Evolutionary conservation across 139 green algal genomes (phyloP), one percentile per base, ranked within the genome.

Genomic region (Astrephomene gubernaculifera): DNA sequence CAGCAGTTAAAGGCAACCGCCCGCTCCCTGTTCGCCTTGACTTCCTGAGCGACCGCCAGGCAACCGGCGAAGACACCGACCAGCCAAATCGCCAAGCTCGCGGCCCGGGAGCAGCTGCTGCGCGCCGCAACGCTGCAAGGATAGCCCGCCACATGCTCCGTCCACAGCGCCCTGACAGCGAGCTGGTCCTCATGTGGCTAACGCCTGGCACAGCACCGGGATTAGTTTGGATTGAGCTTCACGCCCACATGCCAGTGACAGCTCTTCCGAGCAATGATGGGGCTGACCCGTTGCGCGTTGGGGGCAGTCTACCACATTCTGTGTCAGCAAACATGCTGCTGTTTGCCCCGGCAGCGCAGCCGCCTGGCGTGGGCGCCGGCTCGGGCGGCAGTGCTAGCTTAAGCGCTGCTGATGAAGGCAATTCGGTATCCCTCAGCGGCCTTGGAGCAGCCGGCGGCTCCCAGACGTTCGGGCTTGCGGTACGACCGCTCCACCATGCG

Each of bases 111-210:
- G 63, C 63, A 29, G 63, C 38, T 1, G 24, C 38, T 1, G 24
- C 68, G 24, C 38, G 39, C 19, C 38, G 68, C 5, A 38, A 24
- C 8, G 38, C 68, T 1, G 68, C 25, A 25, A 38, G 17, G 17
- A 25, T 36, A 17, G 24, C 53, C 33, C 38, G 53, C 24, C 68
- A 53, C 14, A 38, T 57, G 33, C 43, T 84, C 3, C 78, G 31
- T 1, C 67, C 78, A 3, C 63, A 84, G 39, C 61, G 43, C 0
- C 31, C 78, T 8, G 78, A 84, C 44, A 67, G 43, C 43, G 78
- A 84, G 63, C 41, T 84, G 3, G 63, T 84, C 21, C 63, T 84
- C 39, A 84, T 84, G 17, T 84, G 78, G 78, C 35, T 84, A 3
- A 31, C 24, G 43, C 78, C 78, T 0, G 78, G 78, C 29, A 45